Evolutionary conservation across 306 rosid genomes (phyloP), one percentile per base, ranked within the genome.

Genomic region (Castanea sativa): DNA sequence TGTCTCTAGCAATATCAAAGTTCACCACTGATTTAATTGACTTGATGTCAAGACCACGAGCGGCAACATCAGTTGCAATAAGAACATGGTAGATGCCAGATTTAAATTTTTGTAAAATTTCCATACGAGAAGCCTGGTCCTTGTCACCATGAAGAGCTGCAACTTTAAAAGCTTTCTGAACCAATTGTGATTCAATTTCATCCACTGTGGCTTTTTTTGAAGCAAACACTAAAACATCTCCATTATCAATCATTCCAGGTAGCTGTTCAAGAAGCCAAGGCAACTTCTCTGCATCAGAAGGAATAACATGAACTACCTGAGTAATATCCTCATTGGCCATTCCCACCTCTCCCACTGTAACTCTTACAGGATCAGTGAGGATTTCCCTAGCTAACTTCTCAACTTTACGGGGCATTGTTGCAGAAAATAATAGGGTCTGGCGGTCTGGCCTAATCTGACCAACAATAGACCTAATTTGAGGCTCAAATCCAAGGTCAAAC

Each of bases 401-500:
- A 23, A 95, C 96, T 84, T 89, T 95, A 35, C 81, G 87, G 1
- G 99, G 99, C 99, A 95, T 95, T 60, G 99, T 95, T 11, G 99
- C 99, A 82, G 99, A 95, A 74, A 95, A 95, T 30, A 95, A 95
- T 83, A 88, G 85, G 23, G 97, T 95, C 84, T 93, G 99, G n/a
- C 99, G 98, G 57, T 93, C 99, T 6, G 98, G 99, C 88, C 99
- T 87, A 76, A 95, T 92, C 87, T 95, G 99, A 79, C 99, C 99
- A 71, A 95, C 98, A 74, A 95, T 91, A 33, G 99, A 95, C 85
- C 98, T 88, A 85, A 95, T 88, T 72, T 95, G 99, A 2, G 99
- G 99, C 88, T 95, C 99, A 88, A 95, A 95, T 71, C 99, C 99
- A 79, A 95, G 98, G 89, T 95, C 99, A 86, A 95, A 95, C 99